phyloP scores from a whole-genome alignment of 805 yeast species.

The Sporopachydermia lactativora region DNA sequence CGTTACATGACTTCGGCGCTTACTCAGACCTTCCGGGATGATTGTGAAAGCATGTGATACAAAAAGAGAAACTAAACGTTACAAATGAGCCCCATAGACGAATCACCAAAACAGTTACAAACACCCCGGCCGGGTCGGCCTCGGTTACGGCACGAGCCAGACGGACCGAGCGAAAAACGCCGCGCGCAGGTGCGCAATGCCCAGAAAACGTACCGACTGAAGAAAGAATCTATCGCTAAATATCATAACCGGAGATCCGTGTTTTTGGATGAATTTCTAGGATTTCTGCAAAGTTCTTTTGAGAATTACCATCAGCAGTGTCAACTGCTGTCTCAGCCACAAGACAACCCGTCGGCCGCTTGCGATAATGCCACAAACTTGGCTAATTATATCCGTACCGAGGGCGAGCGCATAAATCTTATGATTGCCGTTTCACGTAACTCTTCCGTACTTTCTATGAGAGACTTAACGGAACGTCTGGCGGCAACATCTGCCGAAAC shows the following conservation, averaged over 20 bases:
- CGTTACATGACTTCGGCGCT: no score
- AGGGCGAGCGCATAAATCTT: neutral
- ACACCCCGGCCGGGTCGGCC: slow-evolving; percentile 7
- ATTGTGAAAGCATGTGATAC: no score
- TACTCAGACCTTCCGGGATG: no score
- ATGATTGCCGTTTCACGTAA: neutral
- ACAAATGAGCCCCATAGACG: no score
- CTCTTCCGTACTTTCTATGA: neutral
- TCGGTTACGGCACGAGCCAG: slow-evolving; percentile 5
- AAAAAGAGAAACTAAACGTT: no score
- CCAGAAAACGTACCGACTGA: slow-evolving; percentile 9
- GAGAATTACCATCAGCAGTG: neutral
- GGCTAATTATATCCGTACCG: neutral
- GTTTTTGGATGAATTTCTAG: slow-evolving; percentile 4
- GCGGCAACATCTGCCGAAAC: no score
- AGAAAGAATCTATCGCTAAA: slow-evolving; percentile 8
- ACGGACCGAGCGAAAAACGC: slow-evolving; percentile 9
- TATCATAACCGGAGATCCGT: slow-evolving; percentile 6
- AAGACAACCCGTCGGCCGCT: no score
- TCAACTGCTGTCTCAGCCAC: neutral
- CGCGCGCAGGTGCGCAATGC: slow-evolving; percentile 10
- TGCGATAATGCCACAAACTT: no score
- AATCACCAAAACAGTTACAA: neutral
- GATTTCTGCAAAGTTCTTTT: neutral
- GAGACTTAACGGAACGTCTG: no score